Conservation (phyloP, 1,284 basidiomycete species). For the Phylloboletellus chloephorus region DNA sequence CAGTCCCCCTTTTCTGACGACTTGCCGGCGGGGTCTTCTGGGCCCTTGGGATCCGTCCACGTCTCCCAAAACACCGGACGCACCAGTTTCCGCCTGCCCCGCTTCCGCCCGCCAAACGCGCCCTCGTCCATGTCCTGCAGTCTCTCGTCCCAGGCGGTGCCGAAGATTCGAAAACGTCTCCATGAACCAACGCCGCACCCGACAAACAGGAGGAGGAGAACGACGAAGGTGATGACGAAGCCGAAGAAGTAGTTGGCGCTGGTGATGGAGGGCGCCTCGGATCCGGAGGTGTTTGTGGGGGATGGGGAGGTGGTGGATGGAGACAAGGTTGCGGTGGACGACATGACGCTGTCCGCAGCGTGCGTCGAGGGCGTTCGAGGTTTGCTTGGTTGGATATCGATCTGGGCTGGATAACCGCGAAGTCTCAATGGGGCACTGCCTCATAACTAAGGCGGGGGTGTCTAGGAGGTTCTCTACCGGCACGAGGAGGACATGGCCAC, state of each 20-base stretch:
- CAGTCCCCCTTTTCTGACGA: constrained; percentile 9
- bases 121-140: constrained; percentile 16
- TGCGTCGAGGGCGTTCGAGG: too few relatives aligned
- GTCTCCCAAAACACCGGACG: constrained; percentile 20
- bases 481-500: neutral
- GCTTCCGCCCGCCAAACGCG: constrained; percentile 8
- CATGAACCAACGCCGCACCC: constrained; percentile 52
- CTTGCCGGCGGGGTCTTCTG: too few relatives aligned
- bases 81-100: constrained; percentile 17
- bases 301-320: neutral
- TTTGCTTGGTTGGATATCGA: constrained; percentile 11
- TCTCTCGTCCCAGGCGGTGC: constrained; percentile 21
- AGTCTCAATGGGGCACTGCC: too few relatives aligned
- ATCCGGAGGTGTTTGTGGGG: neutral
- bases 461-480: too few relatives aligned
- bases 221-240: constrained; percentile 57
- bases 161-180: constrained; percentile 30
- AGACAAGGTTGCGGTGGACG: constrained; percentile 5
- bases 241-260: constrained; percentile 54
- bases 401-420: constrained; percentile 10
- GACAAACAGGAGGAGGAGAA: constrained; percentile 52
- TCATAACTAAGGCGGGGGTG: constrained; percentile 16
- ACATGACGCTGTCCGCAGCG: constrained; percentile 5
- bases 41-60: constrained; percentile 14
- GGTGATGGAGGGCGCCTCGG: constrained; percentile 5